Evolutionary conservation across 257 asterid genomes (phyloP).

Genomic region (Craterostigma plantagineum): DNA sequence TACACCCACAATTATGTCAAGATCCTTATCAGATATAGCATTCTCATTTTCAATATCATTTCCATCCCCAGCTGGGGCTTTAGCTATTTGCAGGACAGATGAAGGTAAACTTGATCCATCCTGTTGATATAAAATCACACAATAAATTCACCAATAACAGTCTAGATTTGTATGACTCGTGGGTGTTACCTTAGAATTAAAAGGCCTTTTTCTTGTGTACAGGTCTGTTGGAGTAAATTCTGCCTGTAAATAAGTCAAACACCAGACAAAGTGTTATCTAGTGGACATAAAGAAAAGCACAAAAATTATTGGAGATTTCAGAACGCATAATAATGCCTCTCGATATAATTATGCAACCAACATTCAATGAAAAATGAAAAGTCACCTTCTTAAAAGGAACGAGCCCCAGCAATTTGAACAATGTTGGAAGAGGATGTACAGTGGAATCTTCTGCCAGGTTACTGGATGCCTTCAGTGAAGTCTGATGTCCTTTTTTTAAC

Average conservation of each 20-base stretch:
- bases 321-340: conserved; percentile 1
- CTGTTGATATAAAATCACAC: conserved; percentile 23
- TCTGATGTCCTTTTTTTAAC: conserved; percentile 47
- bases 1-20: conserved; percentile 81
- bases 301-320: conserved; percentile 2
- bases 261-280: conserved; percentile 4
- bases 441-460: conserved; percentile 49
- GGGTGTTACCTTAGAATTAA: conserved; percentile 38
- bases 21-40: conserved; percentile 70
- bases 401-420: conserved; percentile 67
- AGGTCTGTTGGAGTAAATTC: conserved; percentile 77
- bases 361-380: background rate
- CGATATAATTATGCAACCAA: background rate
- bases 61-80: conserved; percentile 27
- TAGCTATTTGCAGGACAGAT: conserved; percentile 24
- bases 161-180: conserved; percentile 6
- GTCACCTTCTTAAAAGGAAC: conserved; percentile 70
- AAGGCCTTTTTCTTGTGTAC: conserved; percentile 68
- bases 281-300: conserved; percentile 3
- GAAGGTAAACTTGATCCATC: conserved; percentile 33
- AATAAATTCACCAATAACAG: conserved; percentile 10
- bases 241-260: conserved; percentile 29
- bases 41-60: conserved; percentile 51
- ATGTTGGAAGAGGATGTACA: conserved; percentile 74
- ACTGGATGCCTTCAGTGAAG: conserved; percentile 50